Percentiles rank a stretch among this genome's conserved stretches.
These are phyloP conservation scores for Cutaneotrichosporon arboriforme DNA, from an alignment of 1,284 basidiomycete species.

Conservation along the genomic window DNA sequence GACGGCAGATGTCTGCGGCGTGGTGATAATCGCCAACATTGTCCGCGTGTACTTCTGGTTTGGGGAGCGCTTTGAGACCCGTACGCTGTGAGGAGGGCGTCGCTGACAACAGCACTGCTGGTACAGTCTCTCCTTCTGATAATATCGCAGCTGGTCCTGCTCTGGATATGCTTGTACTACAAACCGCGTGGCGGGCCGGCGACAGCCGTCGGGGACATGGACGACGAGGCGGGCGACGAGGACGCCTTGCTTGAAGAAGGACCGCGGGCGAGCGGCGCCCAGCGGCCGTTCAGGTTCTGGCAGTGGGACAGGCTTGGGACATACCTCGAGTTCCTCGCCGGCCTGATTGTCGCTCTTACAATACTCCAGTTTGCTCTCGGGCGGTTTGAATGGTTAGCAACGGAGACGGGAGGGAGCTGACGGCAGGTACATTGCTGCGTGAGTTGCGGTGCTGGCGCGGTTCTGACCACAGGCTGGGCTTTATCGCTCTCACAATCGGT, in stretches of 20 bases:
- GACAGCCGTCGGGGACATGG: background rate
- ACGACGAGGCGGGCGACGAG: constrained; percentile 3
- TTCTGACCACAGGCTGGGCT: constrained; percentile 47
- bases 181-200: constrained; percentile 19
- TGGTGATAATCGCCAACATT: constrained; percentile 48
- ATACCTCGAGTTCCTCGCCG: constrained; percentile 52
- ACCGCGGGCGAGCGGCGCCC: background rate
- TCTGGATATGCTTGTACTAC: constrained; percentile 52
- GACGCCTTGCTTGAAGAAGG: background rate
- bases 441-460: constrained; percentile 5
- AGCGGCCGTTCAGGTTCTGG: constrained; percentile 49
- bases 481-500: constrained; percentile 51
- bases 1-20: constrained; percentile 40
- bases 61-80: constrained; percentile 51
- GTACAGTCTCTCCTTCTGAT: constrained; percentile 51
- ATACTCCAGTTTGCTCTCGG: constrained; percentile 40
- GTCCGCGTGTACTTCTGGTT: constrained; percentile 51
- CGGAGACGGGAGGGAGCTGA: no score
- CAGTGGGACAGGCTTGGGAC: constrained; percentile 47
- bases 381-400: constrained; percentile 32
- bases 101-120: constrained; percentile 43
- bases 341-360: constrained; percentile 46
- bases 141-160: constrained; percentile 49
- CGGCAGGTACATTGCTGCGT: constrained; percentile 43
- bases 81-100: constrained; percentile 19